Conservation (phyloP, 208 protist species). For the Leishmania arabica region DNA sequence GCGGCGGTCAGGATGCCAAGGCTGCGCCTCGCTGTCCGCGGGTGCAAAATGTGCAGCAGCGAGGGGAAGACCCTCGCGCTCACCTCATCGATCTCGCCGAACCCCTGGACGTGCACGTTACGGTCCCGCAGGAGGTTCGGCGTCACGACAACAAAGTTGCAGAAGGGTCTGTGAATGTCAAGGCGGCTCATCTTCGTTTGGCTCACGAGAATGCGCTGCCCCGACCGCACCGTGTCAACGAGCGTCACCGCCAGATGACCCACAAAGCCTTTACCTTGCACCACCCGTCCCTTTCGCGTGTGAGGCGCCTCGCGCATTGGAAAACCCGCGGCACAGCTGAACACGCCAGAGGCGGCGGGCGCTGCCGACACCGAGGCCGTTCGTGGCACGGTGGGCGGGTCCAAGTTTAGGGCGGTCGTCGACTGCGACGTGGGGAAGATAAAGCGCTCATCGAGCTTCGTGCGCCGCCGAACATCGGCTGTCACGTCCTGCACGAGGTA, state of each 20-base stretch:
- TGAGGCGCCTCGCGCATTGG: neutral
- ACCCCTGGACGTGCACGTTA: conserved; percentile 49
- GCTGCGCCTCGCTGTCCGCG: conserved; percentile 1
- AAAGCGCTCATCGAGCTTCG: neutral
- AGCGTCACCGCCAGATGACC: conserved; percentile 37
- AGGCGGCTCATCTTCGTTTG: conserved; percentile 31
- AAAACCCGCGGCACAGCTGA: neutral
- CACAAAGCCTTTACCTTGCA: conserved; percentile 69
- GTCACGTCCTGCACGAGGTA: conserved; percentile 20
- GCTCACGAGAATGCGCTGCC: conserved; percentile 48
- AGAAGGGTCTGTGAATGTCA: conserved; percentile 42
- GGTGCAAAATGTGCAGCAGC: conserved; percentile 41
- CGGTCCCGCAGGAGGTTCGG: conserved; percentile 41
- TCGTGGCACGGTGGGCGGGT: neutral
- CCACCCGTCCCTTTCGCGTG: conserved; percentile 35
- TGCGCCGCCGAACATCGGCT: conserved; percentile 5
- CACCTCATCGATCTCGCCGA: conserved; percentile 62
- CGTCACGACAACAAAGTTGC: conserved; percentile 60
- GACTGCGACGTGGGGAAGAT: neutral
- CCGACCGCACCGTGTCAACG: conserved; percentile 50
- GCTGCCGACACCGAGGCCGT: too few relatives aligned
- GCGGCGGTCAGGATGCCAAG: neutral
- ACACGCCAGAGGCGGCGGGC: neutral
- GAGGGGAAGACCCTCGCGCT: conserved; percentile 41
- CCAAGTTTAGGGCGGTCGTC: neutral